These are phyloP conservation scores for Zizania latifolia DNA, from an alignment of 176 grass and related monocot genomes.

Conservation along the genomic window DNA sequence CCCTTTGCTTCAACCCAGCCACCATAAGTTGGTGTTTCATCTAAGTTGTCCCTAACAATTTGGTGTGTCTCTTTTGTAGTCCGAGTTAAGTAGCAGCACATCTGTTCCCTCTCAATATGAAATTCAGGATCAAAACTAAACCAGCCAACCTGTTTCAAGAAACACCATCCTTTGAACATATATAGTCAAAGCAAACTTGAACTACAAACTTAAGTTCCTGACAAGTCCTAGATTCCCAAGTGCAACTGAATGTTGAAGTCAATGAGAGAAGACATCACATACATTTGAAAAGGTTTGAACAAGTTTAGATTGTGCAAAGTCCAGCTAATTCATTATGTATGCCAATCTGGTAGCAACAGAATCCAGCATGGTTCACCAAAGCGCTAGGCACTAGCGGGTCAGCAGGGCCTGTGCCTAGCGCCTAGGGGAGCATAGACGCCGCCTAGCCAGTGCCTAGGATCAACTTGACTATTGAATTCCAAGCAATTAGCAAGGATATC, in stretches of 20 bases:
- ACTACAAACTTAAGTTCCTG: neutral
- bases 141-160: slow-evolving; percentile 82
- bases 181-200: slow-evolving; percentile 17
- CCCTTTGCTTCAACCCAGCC: slow-evolving; percentile 98
- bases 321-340: neutral
- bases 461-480: too few species aligned
- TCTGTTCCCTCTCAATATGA: slow-evolving; percentile 80
- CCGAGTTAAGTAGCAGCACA: slow-evolving; percentile 93
- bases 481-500: too few species aligned
- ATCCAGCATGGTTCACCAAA: too few species aligned
- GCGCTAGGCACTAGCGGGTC: too few species aligned
- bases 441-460: too few species aligned
- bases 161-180: slow-evolving; percentile 2
- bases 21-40: slow-evolving; percentile 97
- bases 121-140: slow-evolving; percentile 97
- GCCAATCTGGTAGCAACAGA: neutral
- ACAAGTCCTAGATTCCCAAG: neutral
- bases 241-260: neutral
- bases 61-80: slow-evolving; percentile 87
- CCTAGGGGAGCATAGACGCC: too few species aligned
- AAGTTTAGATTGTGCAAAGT: neutral
- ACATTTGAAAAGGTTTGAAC: neutral
- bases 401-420: too few species aligned
- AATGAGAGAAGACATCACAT: neutral
- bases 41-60: slow-evolving; percentile 81